Conservation (phyloP, 1,284 basidiomycete genomes). For the Amylostereum areolatum region DNA sequence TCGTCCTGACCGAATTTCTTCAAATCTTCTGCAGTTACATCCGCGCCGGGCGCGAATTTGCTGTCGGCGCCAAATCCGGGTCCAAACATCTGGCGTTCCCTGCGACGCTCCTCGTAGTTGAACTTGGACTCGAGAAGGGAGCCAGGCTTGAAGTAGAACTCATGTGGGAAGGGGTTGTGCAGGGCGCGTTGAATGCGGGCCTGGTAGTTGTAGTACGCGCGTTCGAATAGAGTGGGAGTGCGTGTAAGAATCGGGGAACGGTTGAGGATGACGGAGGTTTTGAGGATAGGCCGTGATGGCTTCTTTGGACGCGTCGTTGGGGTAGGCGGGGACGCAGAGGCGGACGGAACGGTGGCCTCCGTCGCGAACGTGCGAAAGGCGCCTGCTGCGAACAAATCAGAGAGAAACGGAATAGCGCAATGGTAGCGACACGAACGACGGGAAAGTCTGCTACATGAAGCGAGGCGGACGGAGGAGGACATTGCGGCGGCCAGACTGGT, state of each 20-base stretch:
- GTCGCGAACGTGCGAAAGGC: conserved; percentile 24
- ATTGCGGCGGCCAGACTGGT: too few relatives aligned
- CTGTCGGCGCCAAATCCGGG: conserved; percentile 36
- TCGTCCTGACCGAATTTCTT: conserved; percentile 44
- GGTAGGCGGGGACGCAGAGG: conserved; percentile 8
- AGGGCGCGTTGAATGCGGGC: conserved; percentile 78
- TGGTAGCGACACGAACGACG: too few relatives aligned
- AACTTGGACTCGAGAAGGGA: conserved; percentile 84
- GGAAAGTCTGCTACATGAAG: too few relatives aligned
- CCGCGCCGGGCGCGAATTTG: conserved; percentile 22
- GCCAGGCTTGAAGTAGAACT: conserved; percentile 95
- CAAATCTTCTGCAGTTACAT: conserved; percentile 50
- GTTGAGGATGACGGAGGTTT: conserved; percentile 71
- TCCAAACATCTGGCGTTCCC: conserved; percentile 71
- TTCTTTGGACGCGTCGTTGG: conserved; percentile 10
- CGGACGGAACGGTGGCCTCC: conserved; percentile 11
- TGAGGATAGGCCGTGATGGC: conserved; percentile 22
- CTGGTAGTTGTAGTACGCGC: conserved; percentile 85
- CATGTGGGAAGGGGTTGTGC: conserved; percentile 83
- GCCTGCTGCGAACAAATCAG: conserved; percentile 8
- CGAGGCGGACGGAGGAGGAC: too few relatives aligned
- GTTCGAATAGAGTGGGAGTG: conserved; percentile 73
- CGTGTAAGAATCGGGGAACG: conserved; percentile 81
- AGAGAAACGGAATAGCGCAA: neutral
- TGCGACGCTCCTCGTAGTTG: conserved; percentile 62